Conservation (phyloP, 2,329 filamentous ascomycete species). For the Metarhizium guizhouense region DNA sequence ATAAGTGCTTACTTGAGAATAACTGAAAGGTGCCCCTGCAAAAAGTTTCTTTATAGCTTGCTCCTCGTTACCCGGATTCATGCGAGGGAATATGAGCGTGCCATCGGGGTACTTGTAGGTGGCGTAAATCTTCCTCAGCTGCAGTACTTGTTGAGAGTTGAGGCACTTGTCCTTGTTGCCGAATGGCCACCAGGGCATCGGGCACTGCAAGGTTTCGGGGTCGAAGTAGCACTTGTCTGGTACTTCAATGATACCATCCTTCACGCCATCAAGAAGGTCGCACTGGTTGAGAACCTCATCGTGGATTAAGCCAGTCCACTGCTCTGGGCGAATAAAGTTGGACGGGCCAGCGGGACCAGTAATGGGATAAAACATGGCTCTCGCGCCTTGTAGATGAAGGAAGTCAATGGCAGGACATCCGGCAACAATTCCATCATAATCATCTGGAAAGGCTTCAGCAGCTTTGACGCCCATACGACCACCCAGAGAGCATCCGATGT, state of each 20-base stretch:
- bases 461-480: conserved; percentile 49
- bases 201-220: conserved; percentile 32
- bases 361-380: conserved; percentile 34
- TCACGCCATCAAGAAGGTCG: conserved; percentile 37
- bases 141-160: conserved; percentile 30
- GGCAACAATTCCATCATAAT: conserved; percentile 50
- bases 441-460: conserved; percentile 42
- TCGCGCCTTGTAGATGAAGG: conserved; percentile 21
- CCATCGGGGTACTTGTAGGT: conserved; percentile 18
- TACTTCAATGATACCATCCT: conserved; percentile 38
- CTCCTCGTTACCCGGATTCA: conserved; percentile 39
- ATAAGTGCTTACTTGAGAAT: conserved; percentile 11
- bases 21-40: conserved; percentile 15
- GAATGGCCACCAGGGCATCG: conserved; percentile 12
- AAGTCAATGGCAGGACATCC: conserved; percentile 33
- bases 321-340: conserved; percentile 16
- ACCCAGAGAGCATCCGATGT: conserved; percentile 49
- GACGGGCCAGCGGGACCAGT: conserved; percentile 23
- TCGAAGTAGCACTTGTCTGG: conserved; percentile 35
- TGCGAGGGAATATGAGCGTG: conserved; percentile 30
- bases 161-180: conserved; percentile 24
- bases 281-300: conserved; percentile 30
- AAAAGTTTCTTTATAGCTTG: conserved; percentile 26
- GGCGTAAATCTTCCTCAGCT: conserved; percentile 21
- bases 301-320: conserved; percentile 15